Evolutionary conservation across 192 early-diverging fungal species (phyloP), one percentile per base, ranked within the genome.

Genomic region (Coemansia guatemalensis): DNA sequence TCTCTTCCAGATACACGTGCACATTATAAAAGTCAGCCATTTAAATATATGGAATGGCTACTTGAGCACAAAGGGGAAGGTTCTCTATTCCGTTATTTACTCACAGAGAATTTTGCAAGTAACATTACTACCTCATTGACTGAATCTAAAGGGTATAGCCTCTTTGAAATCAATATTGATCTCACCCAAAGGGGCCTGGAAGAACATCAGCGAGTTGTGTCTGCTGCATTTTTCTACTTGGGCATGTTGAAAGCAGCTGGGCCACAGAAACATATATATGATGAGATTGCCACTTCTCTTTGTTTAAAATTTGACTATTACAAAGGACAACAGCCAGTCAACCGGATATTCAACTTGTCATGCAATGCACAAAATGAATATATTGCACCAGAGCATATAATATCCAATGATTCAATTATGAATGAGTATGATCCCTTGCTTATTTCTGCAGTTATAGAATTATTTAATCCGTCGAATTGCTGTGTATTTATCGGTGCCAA

Each of bases 51-150:
- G 9, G 83, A 86, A 2, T 89, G 89, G 56, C 75, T 96, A 21
- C 85, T 98, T 63, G 88, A 89, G 0, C 88, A 93, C 65, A 92
- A 95, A 62, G 88, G 87, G 24, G 66, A 74, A 11, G 95, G 95
- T 5, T 95, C 93, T 1, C 73, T 98, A 55, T 73, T 93, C 11
- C 87, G 88, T 1, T 71, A 91, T 27, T 73, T 98, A 27, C 93
- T 94, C 66, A 82, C 88, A 51, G 84, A 89, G 29, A 89, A 92
- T 5, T 98, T 93, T 94, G 92, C 91, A 6, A 84, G 86, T 11
- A 6, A 23, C 23, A 32, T 71, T 23, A 11, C 11, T 41, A 52
- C 62, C 18, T 17, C 17, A 11, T 12, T n/a, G 6, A 20, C 58
- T 8, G 47, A 53, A 17, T n/a, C 20, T 3, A 50, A 67, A 27